Evolutionary conservation across 1,284 basidiomycete species (phyloP), one percentile per base, ranked within the genome.

Genomic region (Pholiota adiposa): DNA sequence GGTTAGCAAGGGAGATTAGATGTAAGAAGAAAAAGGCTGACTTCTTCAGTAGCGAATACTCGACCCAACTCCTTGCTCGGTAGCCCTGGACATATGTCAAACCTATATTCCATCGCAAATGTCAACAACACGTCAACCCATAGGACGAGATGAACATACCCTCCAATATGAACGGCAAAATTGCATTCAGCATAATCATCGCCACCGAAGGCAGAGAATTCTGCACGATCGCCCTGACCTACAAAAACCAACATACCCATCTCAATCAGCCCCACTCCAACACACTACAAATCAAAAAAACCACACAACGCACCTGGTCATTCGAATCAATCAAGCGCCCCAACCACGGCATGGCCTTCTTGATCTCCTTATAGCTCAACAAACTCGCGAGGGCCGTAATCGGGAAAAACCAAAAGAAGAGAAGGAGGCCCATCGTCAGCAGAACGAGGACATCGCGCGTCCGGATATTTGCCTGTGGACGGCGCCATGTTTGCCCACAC

Each of bases 21-120:
- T 27, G 14, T 31, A 18, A n/a, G 25, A 49, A 56, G 36, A 29
- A 25, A 9, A 12, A 36, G 12, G 75, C 85, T 60, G 61, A 96
- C 93, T 98, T 98, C 69, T 92, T 93, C 72, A 98, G 75, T 43
- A 98, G 77, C 0, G 94, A 96, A 70, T 95, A 96, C 71, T 99
- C 97, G 46, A 97, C 87, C 84, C 93, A 91, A 69, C 94, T 97
- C 41, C 94, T 80, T 2, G 97, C 94, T 51, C 87, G 88, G 70
- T 91, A 89, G 0, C 96, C 97, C 73, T 99, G 94, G 43, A 90
- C 77, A 70, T 96, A 96, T 0, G 93, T 95, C 49, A 97, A 78
- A 61, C 83, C 93, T 94, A 62, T 11, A 34, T 25, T 66, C 18
- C 19, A 43, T 21, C 19, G 12, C 27, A 5, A 27, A n/a, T n/a